Base-by-base conservation (phyloP, 148 eudicot species). In the Arctostaphylos glauca region DNA sequence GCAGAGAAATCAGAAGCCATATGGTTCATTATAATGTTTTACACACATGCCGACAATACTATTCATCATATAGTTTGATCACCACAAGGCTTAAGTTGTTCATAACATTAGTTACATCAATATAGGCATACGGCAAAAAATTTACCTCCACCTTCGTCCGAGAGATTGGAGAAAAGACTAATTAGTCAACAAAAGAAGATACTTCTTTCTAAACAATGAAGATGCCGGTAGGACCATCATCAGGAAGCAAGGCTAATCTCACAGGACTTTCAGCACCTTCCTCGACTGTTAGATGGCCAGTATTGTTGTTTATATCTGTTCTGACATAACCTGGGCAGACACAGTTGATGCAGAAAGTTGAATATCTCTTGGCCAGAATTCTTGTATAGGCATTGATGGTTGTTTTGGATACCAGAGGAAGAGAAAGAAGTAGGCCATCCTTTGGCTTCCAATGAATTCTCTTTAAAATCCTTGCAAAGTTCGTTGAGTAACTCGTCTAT, bases 251-350 rank as follows among this genome's bases (percentile, higher is more conserved):
- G 13, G 93, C 91, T 18, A 90, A 58, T 55, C 64, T 86, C 56
- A 91, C 87, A 1, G 83, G 84, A 80, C 78, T 79, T 62, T 81
- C 88, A 23, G 86, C 94, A 4, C 92, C 96, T 85, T 91, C 86
- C 77, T 89, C 89, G 0, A 79, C 89, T 0, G 79, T 5, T 23
- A 86, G 50, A 21, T 2, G 0, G 3, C 94, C 94, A 0, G 60
- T 74, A 58, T 76, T 5, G 19, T 5, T 3, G n/a, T 71, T 88
- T 6, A 92, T 55, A 56, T 86, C 87, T 5, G 92, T 91, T 48
- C 71, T 88, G 19, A 86, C 91, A 81, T 21, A 87, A 46, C 92
- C 92, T 38, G 92, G 92, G 74, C 89, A 87, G n/a, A 91, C 78
- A 16, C 85, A 83, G 38, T 90, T 92, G 76, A 89, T 87, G 49